phyloP scores from a whole-genome alignment of 805 yeast species.

The Ogataea zsoltii region DNA sequence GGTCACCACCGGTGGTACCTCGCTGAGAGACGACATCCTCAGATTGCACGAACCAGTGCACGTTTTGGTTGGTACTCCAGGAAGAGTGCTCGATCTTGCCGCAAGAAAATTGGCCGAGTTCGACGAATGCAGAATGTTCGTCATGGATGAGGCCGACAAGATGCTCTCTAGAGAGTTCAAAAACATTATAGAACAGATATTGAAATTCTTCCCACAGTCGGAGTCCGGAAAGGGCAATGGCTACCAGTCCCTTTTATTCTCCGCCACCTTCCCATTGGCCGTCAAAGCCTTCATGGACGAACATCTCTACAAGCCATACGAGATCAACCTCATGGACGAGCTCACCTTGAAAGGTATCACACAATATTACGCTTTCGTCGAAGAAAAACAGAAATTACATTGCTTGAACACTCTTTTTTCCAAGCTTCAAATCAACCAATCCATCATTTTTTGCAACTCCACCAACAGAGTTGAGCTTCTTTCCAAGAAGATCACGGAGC shows the following conservation, averaged over 20 bases:
- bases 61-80: slow-evolving; percentile 95
- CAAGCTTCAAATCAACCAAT: slow-evolving; percentile 92
- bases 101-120: slow-evolving; percentile 85
- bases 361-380: slow-evolving; percentile 97
- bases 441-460: slow-evolving; percentile 95
- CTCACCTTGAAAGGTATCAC: slow-evolving; percentile 94
- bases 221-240: slow-evolving; percentile 40
- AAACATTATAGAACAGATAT: slow-evolving; percentile 80
- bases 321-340: slow-evolving; percentile 97
- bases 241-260: slow-evolving; percentile 83
- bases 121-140: slow-evolving; percentile 80
- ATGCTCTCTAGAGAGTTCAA: slow-evolving; percentile 91
- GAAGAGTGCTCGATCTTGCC: slow-evolving; percentile 93
- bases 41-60: slow-evolving; percentile 93
- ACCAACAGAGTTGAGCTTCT: slow-evolving; percentile 93
- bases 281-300: slow-evolving; percentile 91
- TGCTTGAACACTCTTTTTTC: slow-evolving; percentile 94
- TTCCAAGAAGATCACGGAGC: slow-evolving; percentile 93
- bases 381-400: slow-evolving; percentile 92
- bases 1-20: slow-evolving; percentile 99
- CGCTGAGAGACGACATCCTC: slow-evolving; percentile 88
- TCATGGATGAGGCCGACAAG: slow-evolving; percentile 99
- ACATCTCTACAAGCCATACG: slow-evolving; percentile 88
- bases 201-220: slow-evolving; percentile 68
- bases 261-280: slow-evolving; percentile 95